phyloP scores from a whole-genome alignment of 441 rosid genomes.

The Pelargonium citronellum region DNA sequence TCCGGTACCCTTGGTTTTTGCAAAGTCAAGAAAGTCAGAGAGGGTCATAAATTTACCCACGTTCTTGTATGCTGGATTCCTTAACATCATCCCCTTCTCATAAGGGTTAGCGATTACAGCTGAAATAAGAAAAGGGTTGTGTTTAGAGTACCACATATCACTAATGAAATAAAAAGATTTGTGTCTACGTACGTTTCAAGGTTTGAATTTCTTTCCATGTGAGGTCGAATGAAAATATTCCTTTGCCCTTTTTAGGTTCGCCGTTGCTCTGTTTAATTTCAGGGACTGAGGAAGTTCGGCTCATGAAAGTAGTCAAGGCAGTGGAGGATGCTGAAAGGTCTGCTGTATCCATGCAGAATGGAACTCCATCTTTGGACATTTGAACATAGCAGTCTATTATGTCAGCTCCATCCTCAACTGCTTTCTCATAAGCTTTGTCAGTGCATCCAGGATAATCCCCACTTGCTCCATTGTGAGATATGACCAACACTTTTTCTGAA shows the following conservation, averaged over 20 bases:
- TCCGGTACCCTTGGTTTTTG: conserved; percentile 66
- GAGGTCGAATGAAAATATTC: conserved; percentile 84
- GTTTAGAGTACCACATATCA: neutral
- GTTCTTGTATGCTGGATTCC: conserved; percentile 64
- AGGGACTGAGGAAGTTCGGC: conserved; percentile 43
- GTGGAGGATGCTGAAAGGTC: conserved; percentile 59
- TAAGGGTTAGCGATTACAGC: conserved; percentile 69
- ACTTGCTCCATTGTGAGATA: conserved; percentile 83
- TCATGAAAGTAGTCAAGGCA: conserved; percentile 49
- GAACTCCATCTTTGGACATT: conserved; percentile 75
- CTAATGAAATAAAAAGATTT: neutral
- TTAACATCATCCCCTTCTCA: conserved; percentile 21
- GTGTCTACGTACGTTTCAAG: conserved; percentile 47
- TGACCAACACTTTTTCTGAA: conserved; percentile 48
- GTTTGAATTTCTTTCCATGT: conserved; percentile 80
- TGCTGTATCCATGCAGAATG: conserved; percentile 60
- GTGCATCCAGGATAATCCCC: conserved; percentile 80
- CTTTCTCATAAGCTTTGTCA: conserved; percentile 77
- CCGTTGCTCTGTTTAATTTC: conserved; percentile 52
- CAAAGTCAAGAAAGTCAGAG: conserved; percentile 52
- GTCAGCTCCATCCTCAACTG: conserved; percentile 69
- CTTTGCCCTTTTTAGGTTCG: neutral
- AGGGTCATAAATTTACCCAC: conserved; percentile 53
- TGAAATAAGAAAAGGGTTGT: conserved; percentile 27
- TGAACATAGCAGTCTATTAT: conserved; percentile 83